Conservation (phyloP, 805 yeast species). For the Wickerhamiella azyma region DNA sequence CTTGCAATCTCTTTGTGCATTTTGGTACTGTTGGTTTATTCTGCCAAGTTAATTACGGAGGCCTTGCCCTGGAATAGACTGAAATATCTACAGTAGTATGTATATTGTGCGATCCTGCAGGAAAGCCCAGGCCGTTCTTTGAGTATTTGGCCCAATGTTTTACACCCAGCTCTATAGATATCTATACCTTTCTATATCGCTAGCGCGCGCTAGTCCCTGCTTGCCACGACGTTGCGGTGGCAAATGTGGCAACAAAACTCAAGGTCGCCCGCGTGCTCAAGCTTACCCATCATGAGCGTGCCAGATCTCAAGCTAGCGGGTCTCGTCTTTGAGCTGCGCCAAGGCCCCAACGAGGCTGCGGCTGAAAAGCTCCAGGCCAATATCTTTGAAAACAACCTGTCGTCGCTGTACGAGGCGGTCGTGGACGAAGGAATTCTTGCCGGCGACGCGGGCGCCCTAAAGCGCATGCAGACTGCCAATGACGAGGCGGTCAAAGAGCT, state of each 20-base stretch:
- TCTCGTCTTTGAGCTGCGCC: constrained; percentile 49
- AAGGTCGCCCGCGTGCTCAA: not conserved
- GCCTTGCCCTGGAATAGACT: too few relatives aligned
- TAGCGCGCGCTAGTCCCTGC: too few relatives aligned
- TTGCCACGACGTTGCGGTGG: too few relatives aligned
- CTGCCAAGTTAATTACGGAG: too few relatives aligned
- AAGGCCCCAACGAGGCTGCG: constrained; percentile 28
- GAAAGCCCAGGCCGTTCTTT: too few relatives aligned
- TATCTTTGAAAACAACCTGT: constrained; percentile 52
- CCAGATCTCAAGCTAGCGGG: constrained; percentile 82
- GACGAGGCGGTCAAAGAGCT: constrained; percentile 38
- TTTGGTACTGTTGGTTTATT: too few relatives aligned
- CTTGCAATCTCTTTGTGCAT: too few relatives aligned
- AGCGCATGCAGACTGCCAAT: constrained; percentile 39
- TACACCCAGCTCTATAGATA: too few relatives aligned
- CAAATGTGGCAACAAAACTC: not conserved
- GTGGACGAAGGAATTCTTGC: constrained; percentile 33
- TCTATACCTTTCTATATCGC: too few relatives aligned
- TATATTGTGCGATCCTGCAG: too few relatives aligned
- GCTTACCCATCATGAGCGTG: constrained; percentile 3
- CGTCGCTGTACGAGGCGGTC: constrained; percentile 69
- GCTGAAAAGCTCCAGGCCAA: constrained; percentile 36
- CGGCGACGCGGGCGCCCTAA: constrained; percentile 50
- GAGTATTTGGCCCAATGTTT: too few relatives aligned
- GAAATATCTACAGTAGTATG: too few relatives aligned